Evolutionary conservation across 2,329 filamentous ascomycete species (phyloP).

Genomic region (Nannizziopsis arthrosporioides): DNA sequence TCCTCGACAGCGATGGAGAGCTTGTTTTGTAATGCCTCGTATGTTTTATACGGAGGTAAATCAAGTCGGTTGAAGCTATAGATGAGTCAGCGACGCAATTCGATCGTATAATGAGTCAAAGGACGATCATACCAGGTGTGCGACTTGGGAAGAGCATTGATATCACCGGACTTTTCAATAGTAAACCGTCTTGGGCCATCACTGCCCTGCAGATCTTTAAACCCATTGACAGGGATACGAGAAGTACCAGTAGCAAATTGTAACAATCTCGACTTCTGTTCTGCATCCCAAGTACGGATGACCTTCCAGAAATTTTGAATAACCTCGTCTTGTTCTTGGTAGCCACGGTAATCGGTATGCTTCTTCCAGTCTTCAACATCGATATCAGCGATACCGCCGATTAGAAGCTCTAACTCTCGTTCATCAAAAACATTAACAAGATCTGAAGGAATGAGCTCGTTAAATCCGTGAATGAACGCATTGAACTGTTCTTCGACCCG

Average conservation of each 20-base stretch:
- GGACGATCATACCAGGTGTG: slow-evolving; percentile 73
- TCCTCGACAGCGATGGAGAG: slow-evolving; percentile 95
- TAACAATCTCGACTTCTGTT: slow-evolving; percentile 90
- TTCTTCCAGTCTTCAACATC: slow-evolving; percentile 99
- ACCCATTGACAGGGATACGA: slow-evolving; percentile 95
- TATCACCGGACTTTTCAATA: slow-evolving; percentile 92
- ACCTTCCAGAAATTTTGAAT: slow-evolving; percentile 98
- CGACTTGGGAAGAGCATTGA: slow-evolving; percentile 83
- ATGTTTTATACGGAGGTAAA: slow-evolving; percentile 79
- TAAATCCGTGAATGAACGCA: slow-evolving; percentile 93
- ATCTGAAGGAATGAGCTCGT: slow-evolving; percentile 91
- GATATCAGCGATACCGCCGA: slow-evolving; percentile 98
- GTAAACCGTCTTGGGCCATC: slow-evolving; percentile 93
- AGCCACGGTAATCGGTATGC: slow-evolving; percentile 96
- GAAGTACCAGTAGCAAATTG: slow-evolving; percentile 97
- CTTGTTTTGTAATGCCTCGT: slow-evolving; percentile 77
- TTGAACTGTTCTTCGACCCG: slow-evolving; percentile 97
- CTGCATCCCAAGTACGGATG: slow-evolving; percentile 90
- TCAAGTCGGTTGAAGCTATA: slow-evolving; percentile 91
- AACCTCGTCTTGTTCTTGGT: slow-evolving; percentile 94
- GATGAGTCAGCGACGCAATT: background rate
- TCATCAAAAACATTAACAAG: slow-evolving; percentile 98
- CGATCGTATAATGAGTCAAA: background rate
- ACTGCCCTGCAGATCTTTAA: slow-evolving; percentile 96
- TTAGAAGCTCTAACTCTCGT: slow-evolving; percentile 87